Evolutionary conservation across 1,284 basidiomycete species (phyloP), one percentile per base, ranked within the genome.

Genomic region (Papiliotrema flavescens): DNA sequence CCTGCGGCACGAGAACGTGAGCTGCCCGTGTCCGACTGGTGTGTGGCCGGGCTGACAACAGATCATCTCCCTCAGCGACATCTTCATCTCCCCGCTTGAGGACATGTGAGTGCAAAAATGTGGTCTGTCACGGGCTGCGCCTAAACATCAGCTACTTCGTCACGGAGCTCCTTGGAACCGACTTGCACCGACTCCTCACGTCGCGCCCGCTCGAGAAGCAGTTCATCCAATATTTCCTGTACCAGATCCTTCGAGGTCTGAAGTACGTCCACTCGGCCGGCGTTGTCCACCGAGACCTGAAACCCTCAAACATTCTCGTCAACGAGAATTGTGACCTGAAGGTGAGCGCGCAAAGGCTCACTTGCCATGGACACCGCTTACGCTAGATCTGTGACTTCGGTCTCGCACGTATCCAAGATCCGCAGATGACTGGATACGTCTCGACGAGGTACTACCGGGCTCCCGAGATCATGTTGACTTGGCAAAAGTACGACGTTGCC

Each of bases 181-280:
- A 99, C 79, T 83, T 99, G 17, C 95, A 99, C 76, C 89, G 95
- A 61, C 84, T 99, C 34, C 83, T 99, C 64, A 98, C 96, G 20
- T 95, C 91, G 48, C 83, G 95, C 51, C 95, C 95, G 23, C 82
- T 99, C 63, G 95, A 99, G 80, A 98, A 98, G 81, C 95, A 98
- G 76, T 99, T 99, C 78, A 98, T 98, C 60, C 95, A 98, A 75
- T 98, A 99, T 78, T 98, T 98, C 81, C 81, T 98, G 39, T 98
- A 99, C 80, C 95, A 98, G 78, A 98, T 98, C 64, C 83, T 98
- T 56, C 89, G 96, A 46, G 96, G 96, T 51, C 83, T 99, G 54
- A 98, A 98, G 84, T 98, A 98, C 73, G 96, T 98, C 17, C 96
- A 99, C 79, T 98, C 95, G 22, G 95, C 96, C 3, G 96, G 96